Evolutionary conservation across 176 grass and related monocot species (phyloP), one percentile per base, ranked within the genome.

Genomic region (Rhynchospora tenuis): DNA sequence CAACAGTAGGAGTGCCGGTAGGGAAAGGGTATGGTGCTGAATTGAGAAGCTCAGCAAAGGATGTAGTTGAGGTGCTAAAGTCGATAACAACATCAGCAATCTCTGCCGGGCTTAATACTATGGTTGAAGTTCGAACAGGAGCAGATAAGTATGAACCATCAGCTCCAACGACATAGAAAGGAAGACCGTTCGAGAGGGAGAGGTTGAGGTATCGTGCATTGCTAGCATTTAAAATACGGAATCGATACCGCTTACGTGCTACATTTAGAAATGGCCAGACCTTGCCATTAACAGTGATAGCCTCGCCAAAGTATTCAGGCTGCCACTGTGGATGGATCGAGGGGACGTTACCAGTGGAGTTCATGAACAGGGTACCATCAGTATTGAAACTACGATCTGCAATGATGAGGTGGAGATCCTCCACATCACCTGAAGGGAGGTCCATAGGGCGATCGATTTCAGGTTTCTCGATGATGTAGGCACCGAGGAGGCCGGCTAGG

Each of bases 211-310:
- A 95, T 38, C 93, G 86, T 12, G 93, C 93, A 46, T 95, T 95
- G 78, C 93, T 88, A 26, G 88, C 86, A 87, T 92, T 95, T 80
- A 95, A 65, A 58, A 95, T 89, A 44, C 93, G 88, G 72, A 95
- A 78, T 17, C 87, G 87, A 60, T 92, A 89, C 5, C 54, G 65
- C 15, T 81, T 48, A 28, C 87, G 87, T 9, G 55, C 65, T 58
- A 92, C 87, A 42, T 13, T 28, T 16, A 92, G 60, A 64, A 43
- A 87, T 0, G 90, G 90, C 90, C 90, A 92, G 1, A 81, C 87
- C 51, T 87, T 92, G 62, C 90, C 90, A 23, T 92, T 92, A 61
- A 87, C 90, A 46, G 83, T 54, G 58, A 92, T 80, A 17, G 76
- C 84, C 28, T 73, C 43, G 51, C 90, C 87, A 12, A 92, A 89